A percentile compares a stretch with the other conserved stretches of the same genome.
These are phyloP conservation scores for Calonectria montana DNA, from an alignment of 2,329 filamentous ascomycete genomes.

Conservation along the genomic window DNA sequence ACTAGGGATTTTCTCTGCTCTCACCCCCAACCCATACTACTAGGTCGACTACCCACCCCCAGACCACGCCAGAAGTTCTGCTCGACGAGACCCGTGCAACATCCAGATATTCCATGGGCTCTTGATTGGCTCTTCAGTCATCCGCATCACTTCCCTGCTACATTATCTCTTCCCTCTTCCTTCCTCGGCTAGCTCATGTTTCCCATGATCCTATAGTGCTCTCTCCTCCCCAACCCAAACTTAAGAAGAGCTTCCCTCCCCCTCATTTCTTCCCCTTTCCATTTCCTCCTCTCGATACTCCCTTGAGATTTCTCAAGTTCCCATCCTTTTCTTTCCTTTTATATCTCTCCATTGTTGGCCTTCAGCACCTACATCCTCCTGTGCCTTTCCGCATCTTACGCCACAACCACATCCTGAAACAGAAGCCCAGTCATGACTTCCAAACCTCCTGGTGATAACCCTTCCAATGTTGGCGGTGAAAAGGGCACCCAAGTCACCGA, in stretches of 20 bases:
- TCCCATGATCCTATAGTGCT: constrained; percentile 19
- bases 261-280: constrained; percentile 16
- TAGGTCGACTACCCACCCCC: constrained; percentile 8
- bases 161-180: background rate
- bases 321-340: constrained; percentile 24
- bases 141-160: constrained; percentile 3
- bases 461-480: constrained; percentile 36
- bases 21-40: constrained; percentile 14
- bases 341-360: background rate
- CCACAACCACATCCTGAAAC: constrained; percentile 11
- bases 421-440: constrained; percentile 35
- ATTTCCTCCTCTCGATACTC: constrained; percentile 15
- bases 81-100: constrained; percentile 24
- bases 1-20: background rate
- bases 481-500: constrained; percentile 35
- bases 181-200: constrained; percentile 22
- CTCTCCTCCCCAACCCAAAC: constrained; percentile 21
- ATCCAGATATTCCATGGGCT: constrained; percentile 21
- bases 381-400: background rate
- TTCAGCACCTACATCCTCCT: background rate
- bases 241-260: constrained; percentile 34
- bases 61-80: constrained; percentile 21
- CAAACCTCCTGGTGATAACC: constrained; percentile 30
- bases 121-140: background rate
- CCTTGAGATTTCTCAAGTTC: constrained; percentile 32